phyloP scores from a whole-genome alignment of 441 rosid species.

The Populus hybrid region DNA sequence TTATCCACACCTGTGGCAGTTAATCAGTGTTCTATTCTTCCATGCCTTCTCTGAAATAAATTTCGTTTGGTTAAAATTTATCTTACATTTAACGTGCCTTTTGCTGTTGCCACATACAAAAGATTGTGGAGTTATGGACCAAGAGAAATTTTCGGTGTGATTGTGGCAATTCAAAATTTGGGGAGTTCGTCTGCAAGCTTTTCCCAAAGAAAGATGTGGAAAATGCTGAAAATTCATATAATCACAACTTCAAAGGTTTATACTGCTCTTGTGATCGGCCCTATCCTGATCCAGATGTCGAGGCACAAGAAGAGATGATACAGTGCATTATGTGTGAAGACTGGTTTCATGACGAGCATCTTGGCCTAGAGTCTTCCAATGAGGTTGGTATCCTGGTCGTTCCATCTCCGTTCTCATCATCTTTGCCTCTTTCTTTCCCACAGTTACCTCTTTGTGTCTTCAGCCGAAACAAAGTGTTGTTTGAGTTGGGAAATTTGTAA shows the following conservation, averaged over 20 bases:
- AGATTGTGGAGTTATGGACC: conserved; percentile 97
- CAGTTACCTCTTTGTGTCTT: not conserved
- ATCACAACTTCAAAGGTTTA: conserved; percentile 60
- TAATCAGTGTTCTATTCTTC: not conserved
- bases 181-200: conserved; percentile 76
- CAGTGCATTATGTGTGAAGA: conserved; percentile 96
- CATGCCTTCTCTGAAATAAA: not conserved
- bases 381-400: conserved; percentile 39
- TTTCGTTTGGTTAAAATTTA: not conserved
- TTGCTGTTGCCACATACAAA: conserved; percentile 20
- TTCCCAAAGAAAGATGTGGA: conserved; percentile 69
- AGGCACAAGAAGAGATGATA: conserved; percentile 96
- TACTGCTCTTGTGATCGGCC: conserved; percentile 81
- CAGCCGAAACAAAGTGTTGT: not conserved
- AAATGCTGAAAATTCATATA: conserved; percentile 35
- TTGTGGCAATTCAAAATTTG: conserved; percentile 89
- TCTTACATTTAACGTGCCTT: conserved; percentile 2
- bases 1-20: not conserved
- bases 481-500: not conserved
- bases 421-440: not conserved
- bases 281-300: conserved; percentile 84
- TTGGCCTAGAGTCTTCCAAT: conserved; percentile 54
- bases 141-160: conserved; percentile 87
- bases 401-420: conserved; percentile 5
- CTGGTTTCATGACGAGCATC: conserved; percentile 94